Evolutionary conservation across 2,329 filamentous ascomycete genomes (phyloP).

Genomic region (Thielaviopsis punctulata): DNA sequence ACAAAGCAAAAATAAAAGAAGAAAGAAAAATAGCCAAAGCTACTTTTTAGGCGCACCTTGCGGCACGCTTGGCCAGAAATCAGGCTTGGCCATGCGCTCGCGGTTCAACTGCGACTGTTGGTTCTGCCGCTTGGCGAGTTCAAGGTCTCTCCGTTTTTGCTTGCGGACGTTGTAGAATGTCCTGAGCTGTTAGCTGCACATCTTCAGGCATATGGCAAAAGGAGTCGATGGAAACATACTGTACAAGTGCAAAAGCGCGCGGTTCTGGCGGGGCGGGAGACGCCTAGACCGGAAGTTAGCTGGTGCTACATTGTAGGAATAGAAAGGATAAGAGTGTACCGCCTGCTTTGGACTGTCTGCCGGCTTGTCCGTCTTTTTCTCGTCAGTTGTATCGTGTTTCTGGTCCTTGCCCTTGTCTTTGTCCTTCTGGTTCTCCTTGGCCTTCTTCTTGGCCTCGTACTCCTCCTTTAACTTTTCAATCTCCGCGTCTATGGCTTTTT

Average conservation of each 20-base stretch:
- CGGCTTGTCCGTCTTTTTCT: slow-evolving; percentile 17
- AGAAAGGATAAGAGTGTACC: background rate
- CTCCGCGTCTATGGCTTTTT: slow-evolving; percentile 48
- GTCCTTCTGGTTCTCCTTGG: slow-evolving; percentile 49
- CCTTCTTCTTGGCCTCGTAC: slow-evolving; percentile 55
- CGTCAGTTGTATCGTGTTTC: slow-evolving; percentile 17
- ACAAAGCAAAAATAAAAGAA: too few species aligned
- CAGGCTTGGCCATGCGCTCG: slow-evolving; percentile 62
- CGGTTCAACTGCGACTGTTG: slow-evolving; percentile 54
- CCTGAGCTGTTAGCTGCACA: slow-evolving; percentile 25
- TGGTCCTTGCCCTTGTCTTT: slow-evolving; percentile 30
- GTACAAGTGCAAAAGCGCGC: slow-evolving; percentile 69
- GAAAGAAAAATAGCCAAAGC: too few species aligned
- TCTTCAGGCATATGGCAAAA: background rate
- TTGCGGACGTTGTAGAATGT: slow-evolving; percentile 76
- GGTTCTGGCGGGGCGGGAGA: slow-evolving; percentile 29
- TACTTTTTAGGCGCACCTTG: slow-evolving; percentile 22
- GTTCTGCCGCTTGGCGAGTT: slow-evolving; percentile 37
- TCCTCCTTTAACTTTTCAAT: slow-evolving; percentile 52
- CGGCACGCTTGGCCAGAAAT: slow-evolving; percentile 73
- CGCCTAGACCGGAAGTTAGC: background rate
- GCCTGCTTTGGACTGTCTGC: slow-evolving; percentile 8
- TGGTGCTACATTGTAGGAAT: background rate
- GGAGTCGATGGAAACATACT: slow-evolving; percentile 28
- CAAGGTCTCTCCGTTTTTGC: slow-evolving; percentile 42